Conservation (phyloP, 352 stramenopile species). For the Phytophthora sp. region DNA sequence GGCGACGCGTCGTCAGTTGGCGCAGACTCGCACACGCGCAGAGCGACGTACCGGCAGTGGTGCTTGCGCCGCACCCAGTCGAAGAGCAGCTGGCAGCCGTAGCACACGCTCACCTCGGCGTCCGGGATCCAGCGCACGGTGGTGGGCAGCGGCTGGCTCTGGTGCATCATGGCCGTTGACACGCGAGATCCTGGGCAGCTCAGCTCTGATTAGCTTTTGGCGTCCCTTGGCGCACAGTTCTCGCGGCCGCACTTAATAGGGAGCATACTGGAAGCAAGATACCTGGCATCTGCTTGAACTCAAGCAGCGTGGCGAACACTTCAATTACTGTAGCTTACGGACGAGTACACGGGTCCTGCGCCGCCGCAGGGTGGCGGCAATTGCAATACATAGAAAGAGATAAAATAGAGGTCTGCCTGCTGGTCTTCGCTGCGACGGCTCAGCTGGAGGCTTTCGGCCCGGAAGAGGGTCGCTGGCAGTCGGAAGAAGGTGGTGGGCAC, state of each 20-base stretch:
- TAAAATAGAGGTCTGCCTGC: neutral
- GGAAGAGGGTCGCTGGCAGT: too few species aligned
- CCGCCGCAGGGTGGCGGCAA: neutral
- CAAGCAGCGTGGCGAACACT: too few species aligned
- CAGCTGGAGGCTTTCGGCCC: too few species aligned
- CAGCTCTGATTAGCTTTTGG: conserved; percentile 10
- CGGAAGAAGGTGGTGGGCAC: too few species aligned
- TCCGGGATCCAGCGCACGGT: conserved; percentile 88
- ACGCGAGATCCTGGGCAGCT: conserved; percentile 14
- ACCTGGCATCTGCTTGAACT: neutral
- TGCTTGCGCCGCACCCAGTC: conserved; percentile 91
- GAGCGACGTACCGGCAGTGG: conserved; percentile 71
- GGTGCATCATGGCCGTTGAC: conserved; percentile 21
- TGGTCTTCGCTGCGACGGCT: neutral
- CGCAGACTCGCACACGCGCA: neutral
- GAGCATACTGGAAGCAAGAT: neutral
- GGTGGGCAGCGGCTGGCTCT: conserved; percentile 38
- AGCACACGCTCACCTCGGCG: conserved; percentile 80
- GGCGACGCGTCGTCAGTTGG: neutral
- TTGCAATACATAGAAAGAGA: neutral
- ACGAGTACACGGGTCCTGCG: too few species aligned
- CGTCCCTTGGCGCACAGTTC: neutral
- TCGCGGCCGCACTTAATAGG: neutral
- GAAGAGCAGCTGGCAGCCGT: conserved; percentile 82
- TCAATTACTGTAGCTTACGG: too few species aligned